Conservation (phyloP, 2,329 filamentous ascomycete genomes). For the Claviceps purpurea region DNA sequence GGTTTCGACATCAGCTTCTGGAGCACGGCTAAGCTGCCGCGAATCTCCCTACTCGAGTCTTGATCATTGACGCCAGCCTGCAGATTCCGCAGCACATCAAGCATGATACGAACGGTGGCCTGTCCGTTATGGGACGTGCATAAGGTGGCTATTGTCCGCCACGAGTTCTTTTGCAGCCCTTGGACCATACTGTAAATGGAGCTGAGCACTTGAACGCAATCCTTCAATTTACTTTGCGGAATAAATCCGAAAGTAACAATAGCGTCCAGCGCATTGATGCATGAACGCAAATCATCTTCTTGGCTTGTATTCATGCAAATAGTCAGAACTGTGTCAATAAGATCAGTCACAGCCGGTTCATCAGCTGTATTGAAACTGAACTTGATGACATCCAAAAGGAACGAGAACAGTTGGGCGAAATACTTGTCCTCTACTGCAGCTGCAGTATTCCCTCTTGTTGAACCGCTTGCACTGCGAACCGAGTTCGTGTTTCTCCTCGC, state of each 20-base stretch:
- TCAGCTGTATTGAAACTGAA: constrained; percentile 60
- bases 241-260: constrained; percentile 62
- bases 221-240: constrained; percentile 46
- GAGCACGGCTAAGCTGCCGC: constrained; percentile 49
- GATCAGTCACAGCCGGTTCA: constrained; percentile 43
- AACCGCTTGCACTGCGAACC: constrained; percentile 21
- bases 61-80: constrained; percentile 32
- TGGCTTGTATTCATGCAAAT: constrained; percentile 57
- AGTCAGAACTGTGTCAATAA: constrained; percentile 49
- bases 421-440: constrained; percentile 44
- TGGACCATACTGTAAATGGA: constrained; percentile 56
- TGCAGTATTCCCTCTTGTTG: constrained; percentile 23
- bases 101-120: constrained; percentile 49
- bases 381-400: constrained; percentile 56
- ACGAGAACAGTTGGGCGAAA: constrained; percentile 50
- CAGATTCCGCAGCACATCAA: constrained; percentile 45
- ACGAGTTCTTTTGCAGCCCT: constrained; percentile 47
- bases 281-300: constrained; percentile 50
- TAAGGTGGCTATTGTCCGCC: constrained; percentile 57
- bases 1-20: constrained; percentile 49
- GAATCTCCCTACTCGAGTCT: constrained; percentile 41
- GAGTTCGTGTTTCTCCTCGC: constrained; percentile 34
- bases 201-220: constrained; percentile 57
- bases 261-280: constrained; percentile 54
- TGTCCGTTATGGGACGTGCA: constrained; percentile 64